phyloP scores from a whole-genome alignment of 2,329 filamentous ascomycete species.

The Rhynchosporium agropyri region DNA sequence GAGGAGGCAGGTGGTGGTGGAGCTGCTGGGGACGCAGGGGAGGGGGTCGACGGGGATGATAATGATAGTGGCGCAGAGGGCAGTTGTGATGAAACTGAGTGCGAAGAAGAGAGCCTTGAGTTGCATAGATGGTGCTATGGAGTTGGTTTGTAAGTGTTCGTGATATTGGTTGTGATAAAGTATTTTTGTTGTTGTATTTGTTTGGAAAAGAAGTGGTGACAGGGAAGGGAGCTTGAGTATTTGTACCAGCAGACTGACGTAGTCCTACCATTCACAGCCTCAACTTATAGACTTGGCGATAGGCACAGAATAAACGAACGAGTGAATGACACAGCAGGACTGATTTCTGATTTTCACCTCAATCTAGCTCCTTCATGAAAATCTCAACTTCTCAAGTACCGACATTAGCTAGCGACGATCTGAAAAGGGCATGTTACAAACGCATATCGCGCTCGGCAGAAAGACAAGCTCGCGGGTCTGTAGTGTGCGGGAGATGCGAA shows the following conservation, averaged over 20 bases:
- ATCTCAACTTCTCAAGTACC: too few species aligned
- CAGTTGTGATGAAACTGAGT: background rate
- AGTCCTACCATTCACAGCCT: background rate
- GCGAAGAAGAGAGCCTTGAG: background rate
- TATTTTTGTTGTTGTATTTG: background rate
- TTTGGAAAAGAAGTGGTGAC: background rate
- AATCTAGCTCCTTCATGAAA: too few species aligned
- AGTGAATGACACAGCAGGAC: background rate
- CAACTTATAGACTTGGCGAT: background rate
- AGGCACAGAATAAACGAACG: background rate
- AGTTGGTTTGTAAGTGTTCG: too few species aligned
- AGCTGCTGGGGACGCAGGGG: background rate
- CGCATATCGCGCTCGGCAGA: too few species aligned
- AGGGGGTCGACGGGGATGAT: conserved; percentile 7
- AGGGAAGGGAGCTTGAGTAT: background rate
- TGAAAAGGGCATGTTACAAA: too few species aligned
- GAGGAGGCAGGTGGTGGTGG: conserved; percentile 6
- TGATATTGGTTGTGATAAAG: background rate
- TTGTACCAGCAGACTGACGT: background rate
- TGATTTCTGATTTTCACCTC: too few species aligned
- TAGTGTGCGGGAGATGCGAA: too few species aligned
- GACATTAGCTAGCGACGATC: too few species aligned
- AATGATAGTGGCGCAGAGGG: background rate
- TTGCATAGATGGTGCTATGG: background rate
- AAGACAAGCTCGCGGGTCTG: too few species aligned